These are phyloP conservation scores for Scenedesmus sp. DNA, from an alignment of 163 green algal species.

Conservation along the genomic window DNA sequence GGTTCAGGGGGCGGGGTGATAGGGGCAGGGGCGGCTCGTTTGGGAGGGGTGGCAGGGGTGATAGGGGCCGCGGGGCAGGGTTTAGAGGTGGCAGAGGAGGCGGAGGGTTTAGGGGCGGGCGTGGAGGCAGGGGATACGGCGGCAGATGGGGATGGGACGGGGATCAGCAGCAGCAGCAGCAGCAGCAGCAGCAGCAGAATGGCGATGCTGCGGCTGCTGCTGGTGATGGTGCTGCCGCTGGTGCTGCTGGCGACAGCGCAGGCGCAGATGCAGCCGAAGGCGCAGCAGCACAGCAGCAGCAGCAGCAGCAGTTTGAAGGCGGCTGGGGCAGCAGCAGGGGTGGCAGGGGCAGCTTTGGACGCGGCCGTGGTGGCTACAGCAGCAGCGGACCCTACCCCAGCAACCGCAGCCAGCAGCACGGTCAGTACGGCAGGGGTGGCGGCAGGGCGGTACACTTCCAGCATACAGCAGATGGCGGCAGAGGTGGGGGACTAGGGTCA, in stretches of 20 bases:
- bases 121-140: background rate
- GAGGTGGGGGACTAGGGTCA: background rate
- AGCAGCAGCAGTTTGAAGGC: background rate
- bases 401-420: background rate
- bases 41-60: background rate
- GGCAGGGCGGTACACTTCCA: background rate
- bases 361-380: background rate
- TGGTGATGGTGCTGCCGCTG: background rate
- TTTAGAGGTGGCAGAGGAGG: constrained; percentile 11
- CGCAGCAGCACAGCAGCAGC: constrained; percentile 3
- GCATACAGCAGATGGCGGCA: background rate
- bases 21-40: background rate
- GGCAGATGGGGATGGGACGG: background rate
- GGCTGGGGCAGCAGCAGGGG: background rate
- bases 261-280: background rate
- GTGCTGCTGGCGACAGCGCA: background rate
- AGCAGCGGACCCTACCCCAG: background rate
- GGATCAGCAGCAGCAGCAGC: constrained; percentile 8
- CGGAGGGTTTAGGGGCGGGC: constrained; percentile 18
- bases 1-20: background rate
- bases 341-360: constrained; percentile 14
- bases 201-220: background rate
- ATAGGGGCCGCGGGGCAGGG: background rate
- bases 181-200: background rate
- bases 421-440: background rate